These are phyloP conservation scores for Cadophora gregata DNA, from an alignment of 2,329 filamentous ascomycete species.

Conservation along the genomic window DNA sequence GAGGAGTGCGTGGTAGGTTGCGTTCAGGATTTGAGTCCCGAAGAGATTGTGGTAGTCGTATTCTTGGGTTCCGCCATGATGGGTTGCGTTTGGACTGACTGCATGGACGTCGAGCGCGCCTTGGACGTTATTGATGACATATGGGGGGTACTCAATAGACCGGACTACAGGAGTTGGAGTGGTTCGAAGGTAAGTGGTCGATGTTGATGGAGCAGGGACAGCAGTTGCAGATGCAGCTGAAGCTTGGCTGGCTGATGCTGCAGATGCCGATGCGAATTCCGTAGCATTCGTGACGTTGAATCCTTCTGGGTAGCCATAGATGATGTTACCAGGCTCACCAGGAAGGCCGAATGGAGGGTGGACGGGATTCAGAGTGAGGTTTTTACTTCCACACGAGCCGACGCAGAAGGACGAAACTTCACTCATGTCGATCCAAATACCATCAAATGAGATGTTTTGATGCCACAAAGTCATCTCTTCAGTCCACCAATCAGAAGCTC, in stretches of 20 bases:
- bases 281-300: slow-evolving; percentile 73
- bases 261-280: slow-evolving; percentile 65
- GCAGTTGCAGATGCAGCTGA: slow-evolving; percentile 44
- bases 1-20: slow-evolving; percentile 62
- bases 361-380: slow-evolving; percentile 69
- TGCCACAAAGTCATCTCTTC: slow-evolving; percentile 65
- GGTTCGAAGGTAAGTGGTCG: slow-evolving; percentile 58
- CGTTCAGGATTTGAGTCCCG: slow-evolving; percentile 76
- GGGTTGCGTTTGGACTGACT: slow-evolving; percentile 78
- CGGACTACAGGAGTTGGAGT: slow-evolving; percentile 67
- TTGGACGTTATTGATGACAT: slow-evolving; percentile 75
- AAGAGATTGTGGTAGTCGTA: slow-evolving; percentile 87
- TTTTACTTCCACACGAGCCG: slow-evolving; percentile 72
- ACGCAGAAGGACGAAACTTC: slow-evolving; percentile 70
- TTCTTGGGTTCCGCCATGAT: slow-evolving; percentile 73
- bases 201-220: slow-evolving; percentile 39
- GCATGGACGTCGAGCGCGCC: slow-evolving; percentile 77
- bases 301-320: slow-evolving; percentile 69
- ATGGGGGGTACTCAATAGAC: slow-evolving; percentile 76
- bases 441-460: slow-evolving; percentile 55
- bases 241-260: slow-evolving; percentile 58
- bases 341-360: slow-evolving; percentile 70
- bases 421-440: slow-evolving; percentile 65
- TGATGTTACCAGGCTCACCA: slow-evolving; percentile 65
- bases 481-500: slow-evolving; percentile 73